These are phyloP conservation scores for Asterophora lycoperdoides DNA, from an alignment of 768 basidiomycete species.

Conservation along the genomic window DNA sequence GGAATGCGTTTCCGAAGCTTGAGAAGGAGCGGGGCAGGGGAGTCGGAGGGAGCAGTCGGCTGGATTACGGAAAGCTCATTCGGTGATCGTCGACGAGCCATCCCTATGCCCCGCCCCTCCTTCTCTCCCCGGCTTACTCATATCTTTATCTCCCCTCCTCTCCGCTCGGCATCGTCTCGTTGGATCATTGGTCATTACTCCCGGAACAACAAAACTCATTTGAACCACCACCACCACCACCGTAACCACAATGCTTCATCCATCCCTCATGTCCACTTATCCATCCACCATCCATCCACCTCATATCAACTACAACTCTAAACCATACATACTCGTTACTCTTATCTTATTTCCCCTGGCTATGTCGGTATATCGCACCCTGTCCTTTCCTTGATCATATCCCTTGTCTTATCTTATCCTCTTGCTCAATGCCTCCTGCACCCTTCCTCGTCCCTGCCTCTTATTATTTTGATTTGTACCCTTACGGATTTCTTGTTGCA, in stretches of 20 bases:
- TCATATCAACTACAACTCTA: not conserved
- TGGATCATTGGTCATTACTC: not conserved
- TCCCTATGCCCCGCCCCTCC: not conserved
- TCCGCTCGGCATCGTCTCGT: not conserved
- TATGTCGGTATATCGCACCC: not conserved
- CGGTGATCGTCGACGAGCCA: constrained; percentile 4
- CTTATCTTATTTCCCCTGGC: constrained; percentile 1
- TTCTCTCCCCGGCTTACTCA: not conserved
- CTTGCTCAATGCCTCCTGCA: not conserved
- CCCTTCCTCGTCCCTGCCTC: too few relatives aligned
- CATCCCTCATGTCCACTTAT: not conserved
- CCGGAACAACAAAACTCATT: not conserved
- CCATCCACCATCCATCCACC: not conserved
- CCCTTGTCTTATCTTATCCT: not conserved
- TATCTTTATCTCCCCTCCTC: constrained; percentile 4
- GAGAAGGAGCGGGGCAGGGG: constrained; percentile 38
- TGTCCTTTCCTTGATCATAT: not conserved
- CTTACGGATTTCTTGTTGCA: too few relatives aligned
- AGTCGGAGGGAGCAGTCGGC: constrained; percentile 31
- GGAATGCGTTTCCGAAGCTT: constrained; percentile 92
- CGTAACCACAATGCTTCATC: not conserved
- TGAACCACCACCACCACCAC: not conserved
- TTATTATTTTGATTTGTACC: too few relatives aligned
- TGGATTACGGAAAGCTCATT: constrained; percentile 53
- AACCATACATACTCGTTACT: not conserved